Base-by-base conservation (phyloP, 2,329 filamentous ascomycete genomes). In the Calonectria multiphialidica region DNA sequence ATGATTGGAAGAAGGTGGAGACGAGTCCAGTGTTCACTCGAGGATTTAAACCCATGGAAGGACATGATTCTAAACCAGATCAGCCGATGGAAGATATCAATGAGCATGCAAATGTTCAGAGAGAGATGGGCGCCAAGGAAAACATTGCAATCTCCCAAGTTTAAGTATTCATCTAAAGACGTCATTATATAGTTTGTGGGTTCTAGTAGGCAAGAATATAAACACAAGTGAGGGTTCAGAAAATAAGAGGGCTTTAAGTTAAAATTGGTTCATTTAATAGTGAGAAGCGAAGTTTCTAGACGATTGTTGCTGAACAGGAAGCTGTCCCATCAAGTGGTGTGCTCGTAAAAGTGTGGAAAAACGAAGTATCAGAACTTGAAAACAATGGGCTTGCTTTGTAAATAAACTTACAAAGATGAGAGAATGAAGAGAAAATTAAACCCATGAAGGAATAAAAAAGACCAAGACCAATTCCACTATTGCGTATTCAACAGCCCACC, bases 1-100 rank as follows among this genome's bases (percentile, higher is more conserved):
- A 77, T 16, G 76, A 77, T 62, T 77, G 76, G 76, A 70, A 77
- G 5, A 74, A 76, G 57, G 72, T 77, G 23, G 67, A 74, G 49
- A 23, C 66, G 1, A 77, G 76, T 16, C 76, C 76, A 8, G 76
- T 77, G 1, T 77, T 77, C 28, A 75, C 73, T 28, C 70, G 73
- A 4, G 76, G 76, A 2, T 77, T 77, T 66, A 77, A 75, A 28
- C 76, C 76, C 1, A 77, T 77, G 76, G 75, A 77, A 15, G 75
- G 74, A 2, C 76, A 77, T 23, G 74, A 75, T 47, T 63, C 68
- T 2, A 57, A 68, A 16, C 55, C 53, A 7, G 35, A 65, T 30
- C 49, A 62, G 10, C 18, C 44, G 18, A 37, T 30, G 10, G 71
- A 59, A 18, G 59, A 40, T 7, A 42, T 69, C 16, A 53, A 55